Evolutionary conservation across 2,329 filamentous ascomycete genomes (phyloP), one percentile per base, ranked within the genome.

Genomic region (Trichophyton simii): DNA sequence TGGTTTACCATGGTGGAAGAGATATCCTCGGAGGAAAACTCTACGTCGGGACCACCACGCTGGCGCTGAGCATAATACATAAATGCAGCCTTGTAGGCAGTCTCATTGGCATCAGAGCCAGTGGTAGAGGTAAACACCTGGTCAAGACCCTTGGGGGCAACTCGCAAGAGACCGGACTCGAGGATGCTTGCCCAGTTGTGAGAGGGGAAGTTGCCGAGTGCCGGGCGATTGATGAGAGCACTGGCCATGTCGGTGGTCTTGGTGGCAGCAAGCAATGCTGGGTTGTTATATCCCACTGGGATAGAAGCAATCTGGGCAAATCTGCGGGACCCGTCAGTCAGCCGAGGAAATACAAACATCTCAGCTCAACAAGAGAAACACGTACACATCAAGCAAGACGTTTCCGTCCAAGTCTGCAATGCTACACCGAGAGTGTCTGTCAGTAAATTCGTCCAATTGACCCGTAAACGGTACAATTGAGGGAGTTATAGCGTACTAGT

Each of bases 261-360:
- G 28, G 89, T 88, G 38, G 86, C 85, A 68, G 84, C 80, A 66
- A 83, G 78, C 64, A 96, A 82, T 66, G 81, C 76, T 5, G 89
- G 86, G 78, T 96, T 96, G 81, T 92, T 95, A 82, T 96, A 96
- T 63, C 91, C 91, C 54, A 96, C 81, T 2, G 91, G 88, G 68
- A 96, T 96, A 48, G 89, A 95, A 65, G 91, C 91, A 71, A 96
- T 96, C 76, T 96, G 91, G 59, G 91, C 88, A 71, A 92, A 92
- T 63, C 86, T 87, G 66, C 18, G 6, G 28, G 58, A 18, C 5
- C 13, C 41, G 55, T 62, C 55, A 66, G 63, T 22, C 46, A 31
- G 20, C 18, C 18, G 11, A n/a, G 6, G 28, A 15, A 41, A 15
- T 36, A 20, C 15, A 8, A 2, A 3, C 2, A 38, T 38, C 34